Percentiles rank a stretch among this genome's conserved stretches.
phyloP scores from a whole-genome alignment of 2,329 filamentous ascomycete species.

The Chaetothyriales sp. region DNA sequence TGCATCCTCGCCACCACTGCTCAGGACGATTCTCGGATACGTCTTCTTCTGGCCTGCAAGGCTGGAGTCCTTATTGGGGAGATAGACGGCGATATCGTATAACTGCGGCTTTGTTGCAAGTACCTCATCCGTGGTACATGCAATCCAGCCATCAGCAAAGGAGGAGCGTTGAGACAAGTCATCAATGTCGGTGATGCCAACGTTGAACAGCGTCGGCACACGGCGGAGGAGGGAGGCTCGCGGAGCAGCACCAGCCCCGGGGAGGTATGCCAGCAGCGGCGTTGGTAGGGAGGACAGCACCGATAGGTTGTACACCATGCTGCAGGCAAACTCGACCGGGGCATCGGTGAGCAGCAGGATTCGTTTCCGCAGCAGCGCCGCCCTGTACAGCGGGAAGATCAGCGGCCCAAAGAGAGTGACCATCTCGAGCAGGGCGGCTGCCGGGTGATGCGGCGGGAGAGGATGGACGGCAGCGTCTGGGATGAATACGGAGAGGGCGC shows the following conservation, averaged over 20 bases:
- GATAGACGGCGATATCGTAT: slow-evolving; percentile 77
- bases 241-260: slow-evolving; percentile 44
- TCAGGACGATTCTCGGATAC: slow-evolving; percentile 62
- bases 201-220: slow-evolving; percentile 58
- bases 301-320: slow-evolving; percentile 96
- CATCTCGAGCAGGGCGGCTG: slow-evolving; percentile 62
- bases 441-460: slow-evolving; percentile 68
- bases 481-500: slow-evolving; percentile 28
- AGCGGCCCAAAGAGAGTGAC: slow-evolving; percentile 77
- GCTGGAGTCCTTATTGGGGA: slow-evolving; percentile 48
- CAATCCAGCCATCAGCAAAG: slow-evolving; percentile 58
- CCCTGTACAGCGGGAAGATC: slow-evolving; percentile 79
- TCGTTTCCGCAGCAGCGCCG: slow-evolving; percentile 69
- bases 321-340: slow-evolving; percentile 71
- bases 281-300: slow-evolving; percentile 76
- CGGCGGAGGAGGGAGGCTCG: slow-evolving; percentile 39
- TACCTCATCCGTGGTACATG: slow-evolving; percentile 90
- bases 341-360: slow-evolving; percentile 76
- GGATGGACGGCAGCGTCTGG: slow-evolving; percentile 32
- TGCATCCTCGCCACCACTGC: slow-evolving; percentile 19
- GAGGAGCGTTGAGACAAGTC: slow-evolving; percentile 38
- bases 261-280: slow-evolving; percentile 54
- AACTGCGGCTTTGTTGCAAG: slow-evolving; percentile 70
- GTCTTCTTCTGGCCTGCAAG: slow-evolving; percentile 40
- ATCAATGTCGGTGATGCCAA: slow-evolving; percentile 86